Percentiles rank a stretch among this genome's conserved stretches.
Conservation (phyloP, 2,329 filamentous ascomycete species). For the Scedosporium boydii region DNA sequence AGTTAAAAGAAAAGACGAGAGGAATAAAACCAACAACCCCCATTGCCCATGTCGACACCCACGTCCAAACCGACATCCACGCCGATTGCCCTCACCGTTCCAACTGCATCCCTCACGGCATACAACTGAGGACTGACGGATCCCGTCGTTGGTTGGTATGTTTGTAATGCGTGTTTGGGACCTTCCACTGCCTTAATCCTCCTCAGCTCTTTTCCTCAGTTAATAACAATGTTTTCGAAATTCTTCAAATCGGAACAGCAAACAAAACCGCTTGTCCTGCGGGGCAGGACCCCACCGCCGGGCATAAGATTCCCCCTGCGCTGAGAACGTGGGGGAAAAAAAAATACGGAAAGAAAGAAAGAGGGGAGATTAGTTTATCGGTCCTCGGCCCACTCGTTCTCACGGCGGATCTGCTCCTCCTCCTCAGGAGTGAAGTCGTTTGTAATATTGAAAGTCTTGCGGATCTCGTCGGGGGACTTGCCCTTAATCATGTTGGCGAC, state of each 20-base stretch:
- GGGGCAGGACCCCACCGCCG: neutral
- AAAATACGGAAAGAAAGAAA: neutral
- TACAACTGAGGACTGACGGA: too few relatives aligned
- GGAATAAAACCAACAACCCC: neutral
- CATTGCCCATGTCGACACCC: neutral
- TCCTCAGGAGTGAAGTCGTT: constrained; percentile 99
- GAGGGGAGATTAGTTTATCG: constrained; percentile 32
- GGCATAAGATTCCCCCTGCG: neutral
- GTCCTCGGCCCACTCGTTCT: constrained; percentile 89
- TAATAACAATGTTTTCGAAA: too few relatives aligned
- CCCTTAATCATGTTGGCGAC: constrained; percentile 99
- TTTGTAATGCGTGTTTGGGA: too few relatives aligned
- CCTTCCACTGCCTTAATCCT: too few relatives aligned
- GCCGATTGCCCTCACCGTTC: neutral
- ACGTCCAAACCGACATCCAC: neutral
- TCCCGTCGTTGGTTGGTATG: too few relatives aligned
- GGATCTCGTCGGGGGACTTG: constrained; percentile 97
- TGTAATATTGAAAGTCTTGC: constrained; percentile 99
- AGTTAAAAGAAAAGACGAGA: neutral
- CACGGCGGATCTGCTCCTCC: constrained; percentile 90
- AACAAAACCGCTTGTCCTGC: too few relatives aligned
- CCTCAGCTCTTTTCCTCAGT: too few relatives aligned
- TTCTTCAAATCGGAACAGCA: too few relatives aligned
- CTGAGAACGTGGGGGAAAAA: neutral
- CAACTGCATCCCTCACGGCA: too few relatives aligned